Percentiles rank a stretch among this genome's conserved stretches.
Conservation (phyloP, 441 rosid genomes). For the Isatis lusitanica region DNA sequence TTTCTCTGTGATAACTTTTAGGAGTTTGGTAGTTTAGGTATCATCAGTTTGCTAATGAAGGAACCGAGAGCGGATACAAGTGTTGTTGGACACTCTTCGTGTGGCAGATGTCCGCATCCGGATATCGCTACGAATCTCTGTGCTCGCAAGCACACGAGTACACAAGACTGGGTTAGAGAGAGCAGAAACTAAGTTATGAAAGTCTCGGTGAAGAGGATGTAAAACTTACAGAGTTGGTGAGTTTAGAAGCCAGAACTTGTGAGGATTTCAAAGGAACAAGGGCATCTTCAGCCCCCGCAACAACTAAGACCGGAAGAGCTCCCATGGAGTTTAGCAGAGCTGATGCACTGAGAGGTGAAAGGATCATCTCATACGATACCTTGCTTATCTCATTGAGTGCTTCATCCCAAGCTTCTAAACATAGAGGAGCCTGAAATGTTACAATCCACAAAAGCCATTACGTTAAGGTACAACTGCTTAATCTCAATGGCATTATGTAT, state of each 20-base stretch:
- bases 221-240: slow-evolving; percentile 83
- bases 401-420: slow-evolving; percentile 93
- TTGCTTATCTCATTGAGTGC: slow-evolving; percentile 89
- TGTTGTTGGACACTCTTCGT: slow-evolving; percentile 87
- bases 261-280: slow-evolving; percentile 79
- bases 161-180: not conserved
- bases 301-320: slow-evolving; percentile 68
- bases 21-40: slow-evolving; percentile 31
- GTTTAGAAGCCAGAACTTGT: slow-evolving; percentile 72
- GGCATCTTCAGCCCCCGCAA: slow-evolving; percentile 79
- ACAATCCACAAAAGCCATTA: not conserved
- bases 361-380: slow-evolving; percentile 73
- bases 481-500: not conserved
- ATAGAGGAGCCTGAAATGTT: slow-evolving; percentile 67
- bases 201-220: not conserved
- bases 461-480: not conserved
- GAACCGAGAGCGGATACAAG: slow-evolving; percentile 73
- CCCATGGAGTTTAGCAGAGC: slow-evolving; percentile 61
- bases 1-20: slow-evolving; percentile 2
- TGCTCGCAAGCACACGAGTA: not conserved
- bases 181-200: not conserved
- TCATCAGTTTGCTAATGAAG: slow-evolving; percentile 67
- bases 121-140: slow-evolving; percentile 90
- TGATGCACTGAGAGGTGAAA: slow-evolving; percentile 53
- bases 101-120: slow-evolving; percentile 93